Evolutionary conservation across 257 asterid species (phyloP), one percentile per base, ranked within the genome.

Genomic region (Linaria vulgaris): DNA sequence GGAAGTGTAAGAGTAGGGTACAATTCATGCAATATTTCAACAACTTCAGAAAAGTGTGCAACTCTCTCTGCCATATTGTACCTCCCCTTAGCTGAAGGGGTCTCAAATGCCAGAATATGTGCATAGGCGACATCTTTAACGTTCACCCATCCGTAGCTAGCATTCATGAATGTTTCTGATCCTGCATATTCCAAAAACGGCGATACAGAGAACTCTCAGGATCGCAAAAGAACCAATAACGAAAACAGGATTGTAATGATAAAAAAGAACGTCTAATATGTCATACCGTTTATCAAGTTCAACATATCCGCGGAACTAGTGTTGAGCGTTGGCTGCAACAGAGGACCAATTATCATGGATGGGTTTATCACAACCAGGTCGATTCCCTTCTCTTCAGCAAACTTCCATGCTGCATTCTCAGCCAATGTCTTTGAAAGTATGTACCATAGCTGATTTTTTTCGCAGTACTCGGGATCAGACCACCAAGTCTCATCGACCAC

Each of bases 401-500:
- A 86, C 60, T 83, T 76, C 90, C 95, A 86, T 1, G 88, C 88
- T 51, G 85, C 88, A 7, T 83, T 79, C 75, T 86, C 95, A 12
- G 95, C 90, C 75, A 86, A 46, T 39, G 88, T 79, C 78, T 86
- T 86, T 19, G 88, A 83, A 46, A 85, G 90, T 37, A 78, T 79
- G 55, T 88, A 88, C 96, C 96, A 88, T 59, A 67, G 69, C 96
- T 88, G 64, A 39, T 27, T 67, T 78, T 79, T 78, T 51, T 20
- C 71, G 81, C 89, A 88, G 6, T 70, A 46, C 25, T 88, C 94
- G 0, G 75, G 56, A 51, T 56, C 63, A 23, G 88, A 81, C 94
- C 94, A 85, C 94, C 94, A 88, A 41, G 88, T 77, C 38, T 87
- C 95, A 22, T 88, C 91, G 27, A 85, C 61, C 5, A 85, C 79